phyloP scores from a whole-genome alignment of 495 filamentous ascomycete genomes.

The Hyaloscypha variabilis region DNA sequence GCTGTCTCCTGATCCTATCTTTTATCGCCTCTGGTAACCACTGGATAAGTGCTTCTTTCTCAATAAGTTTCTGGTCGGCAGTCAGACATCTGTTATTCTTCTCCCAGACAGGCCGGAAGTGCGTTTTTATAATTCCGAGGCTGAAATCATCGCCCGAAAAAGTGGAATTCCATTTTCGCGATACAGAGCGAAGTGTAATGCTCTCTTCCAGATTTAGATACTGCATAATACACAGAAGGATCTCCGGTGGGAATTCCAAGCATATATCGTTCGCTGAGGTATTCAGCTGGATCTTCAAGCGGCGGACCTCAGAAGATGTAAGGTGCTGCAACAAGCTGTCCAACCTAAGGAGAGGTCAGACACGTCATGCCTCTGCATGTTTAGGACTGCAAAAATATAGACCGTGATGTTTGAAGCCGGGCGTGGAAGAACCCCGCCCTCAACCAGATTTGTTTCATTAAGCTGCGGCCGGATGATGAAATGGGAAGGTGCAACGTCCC shows the following conservation, averaged over 20 bases:
- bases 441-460: too few species aligned
- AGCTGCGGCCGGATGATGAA: too few species aligned
- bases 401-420: too few species aligned
- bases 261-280: slow-evolving; percentile 16
- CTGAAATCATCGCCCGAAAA: slow-evolving; percentile 20
- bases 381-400: background rate
- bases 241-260: slow-evolving; percentile 21
- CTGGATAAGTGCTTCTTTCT: background rate
- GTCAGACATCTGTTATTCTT: background rate
- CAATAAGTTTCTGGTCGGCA: too few species aligned
- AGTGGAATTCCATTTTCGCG: slow-evolving; percentile 18
- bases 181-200: slow-evolving; percentile 21
- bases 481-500: too few species aligned
- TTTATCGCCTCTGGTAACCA: slow-evolving; percentile 21
- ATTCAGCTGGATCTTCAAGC: slow-evolving; percentile 21
- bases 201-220: slow-evolving; percentile 24
- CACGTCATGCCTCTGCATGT: background rate
- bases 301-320: slow-evolving; percentile 18
- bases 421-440: too few species aligned
- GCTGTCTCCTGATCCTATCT: slow-evolving; percentile 13
- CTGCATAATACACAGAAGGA: slow-evolving; percentile 16
- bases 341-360: slow-evolving; percentile 19
- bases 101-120: slow-evolving; percentile 21
- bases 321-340: slow-evolving; percentile 16
- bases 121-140: slow-evolving; percentile 15